Evolutionary conservation across 2,329 filamentous ascomycete species (phyloP).

Genomic region (Penicillium sp.): DNA sequence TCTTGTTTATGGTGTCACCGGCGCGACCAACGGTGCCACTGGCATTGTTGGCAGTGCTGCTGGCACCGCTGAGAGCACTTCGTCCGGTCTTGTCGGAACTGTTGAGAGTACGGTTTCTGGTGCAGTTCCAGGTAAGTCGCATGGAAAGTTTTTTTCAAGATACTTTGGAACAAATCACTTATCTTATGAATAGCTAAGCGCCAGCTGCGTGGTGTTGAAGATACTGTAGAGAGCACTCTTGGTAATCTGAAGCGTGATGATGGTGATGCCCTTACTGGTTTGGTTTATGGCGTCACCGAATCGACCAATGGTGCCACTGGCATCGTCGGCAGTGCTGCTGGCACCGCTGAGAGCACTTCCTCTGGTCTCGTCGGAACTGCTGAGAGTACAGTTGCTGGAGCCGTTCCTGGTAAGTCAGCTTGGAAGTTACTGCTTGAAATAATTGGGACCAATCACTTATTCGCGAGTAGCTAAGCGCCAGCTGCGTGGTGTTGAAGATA

Average conservation of each 20-base stretch:
- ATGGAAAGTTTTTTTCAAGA: background rate
- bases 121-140: background rate
- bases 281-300: conserved; percentile 8
- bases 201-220: background rate
- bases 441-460: background rate
- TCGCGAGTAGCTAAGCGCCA: background rate
- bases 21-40: conserved; percentile 16
- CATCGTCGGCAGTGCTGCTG: conserved; percentile 14
- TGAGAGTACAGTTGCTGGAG: background rate
- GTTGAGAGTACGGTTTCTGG: conserved; percentile 6
- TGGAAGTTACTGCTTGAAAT: background rate
- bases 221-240: background rate
- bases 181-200: background rate
- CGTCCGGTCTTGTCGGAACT: conserved; percentile 12
- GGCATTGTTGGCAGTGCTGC: conserved; percentile 13
- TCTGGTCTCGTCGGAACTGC: conserved; percentile 16
- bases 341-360: conserved; percentile 16
- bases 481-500: background rate
- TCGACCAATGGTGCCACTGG: conserved; percentile 14
- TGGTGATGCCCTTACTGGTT: background rate
- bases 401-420: background rate
- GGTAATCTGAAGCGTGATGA: conserved; percentile 10
- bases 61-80: conserved; percentile 16
- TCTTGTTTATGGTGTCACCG: conserved; percentile 7
- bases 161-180: background rate